Percentiles rank a stretch among this genome's conserved stretches.
These are phyloP conservation scores for Coemansia sp. DNA, from an alignment of 192 early-diverging fungal species.

Conservation along the genomic window DNA sequence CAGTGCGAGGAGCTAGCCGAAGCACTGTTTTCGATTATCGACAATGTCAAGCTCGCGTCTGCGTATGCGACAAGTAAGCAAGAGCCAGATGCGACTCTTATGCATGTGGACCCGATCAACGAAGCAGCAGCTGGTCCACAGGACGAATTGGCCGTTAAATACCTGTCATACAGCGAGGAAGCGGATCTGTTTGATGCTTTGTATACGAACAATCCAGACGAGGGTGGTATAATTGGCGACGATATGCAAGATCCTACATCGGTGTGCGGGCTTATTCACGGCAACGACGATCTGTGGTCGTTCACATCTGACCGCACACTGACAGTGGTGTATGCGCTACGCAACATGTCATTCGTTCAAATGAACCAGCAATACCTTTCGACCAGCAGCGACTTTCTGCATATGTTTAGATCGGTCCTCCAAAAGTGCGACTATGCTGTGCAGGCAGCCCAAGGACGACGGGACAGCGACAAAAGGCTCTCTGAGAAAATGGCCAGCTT, in stretches of 20 bases:
- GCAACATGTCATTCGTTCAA: slow-evolving; percentile 46
- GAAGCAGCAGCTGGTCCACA: neutral
- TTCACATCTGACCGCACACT: slow-evolving; percentile 52
- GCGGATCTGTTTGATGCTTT: slow-evolving; percentile 21
- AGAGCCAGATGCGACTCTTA: neutral
- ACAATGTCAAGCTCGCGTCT: slow-evolving; percentile 30
- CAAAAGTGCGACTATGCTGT: slow-evolving; percentile 23
- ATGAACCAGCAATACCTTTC: slow-evolving; percentile 47
- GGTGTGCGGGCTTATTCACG: slow-evolving; percentile 36
- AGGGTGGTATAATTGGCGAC: slow-evolving; percentile 37
- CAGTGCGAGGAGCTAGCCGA: slow-evolving; percentile 72
- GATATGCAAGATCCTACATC: slow-evolving; percentile 43
- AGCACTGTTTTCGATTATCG: slow-evolving; percentile 61
- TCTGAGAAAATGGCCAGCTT: slow-evolving; percentile 18
- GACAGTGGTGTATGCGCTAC: slow-evolving; percentile 40
- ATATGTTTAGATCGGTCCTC: slow-evolving; percentile 18
- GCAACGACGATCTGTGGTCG: slow-evolving; percentile 43
- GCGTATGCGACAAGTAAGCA: neutral
- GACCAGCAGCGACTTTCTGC: slow-evolving; percentile 36
- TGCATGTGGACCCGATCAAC: neutral
- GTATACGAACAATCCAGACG: slow-evolving; percentile 16
- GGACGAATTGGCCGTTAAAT: neutral
- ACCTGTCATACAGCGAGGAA: slow-evolving; percentile 29
- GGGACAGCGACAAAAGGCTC: neutral
- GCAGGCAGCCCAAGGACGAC: slow-evolving; percentile 4